Conservation (phyloP, 768 basidiomycete species). For the Rhizopogon rudus region DNA sequence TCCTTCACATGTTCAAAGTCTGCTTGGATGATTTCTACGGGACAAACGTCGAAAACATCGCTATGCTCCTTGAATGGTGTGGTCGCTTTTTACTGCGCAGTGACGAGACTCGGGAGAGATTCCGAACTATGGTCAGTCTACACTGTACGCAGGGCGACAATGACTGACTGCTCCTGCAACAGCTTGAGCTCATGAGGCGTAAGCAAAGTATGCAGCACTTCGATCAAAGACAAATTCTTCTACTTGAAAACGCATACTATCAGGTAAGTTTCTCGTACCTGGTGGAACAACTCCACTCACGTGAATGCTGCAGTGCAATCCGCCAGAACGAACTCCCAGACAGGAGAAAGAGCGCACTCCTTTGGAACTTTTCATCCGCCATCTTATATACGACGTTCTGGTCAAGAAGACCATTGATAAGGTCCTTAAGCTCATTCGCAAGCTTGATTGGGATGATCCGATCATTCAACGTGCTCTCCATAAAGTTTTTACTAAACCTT, state of each 20-base stretch:
- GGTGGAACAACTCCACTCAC: not conserved
- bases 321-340: slow-evolving; percentile 85
- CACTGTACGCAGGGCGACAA: not conserved
- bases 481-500: slow-evolving; percentile 94
- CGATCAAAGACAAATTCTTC: slow-evolving; percentile 81
- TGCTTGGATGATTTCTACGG: slow-evolving; percentile 94
- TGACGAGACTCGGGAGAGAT: slow-evolving; percentile 84
- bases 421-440: slow-evolving; percentile 87
- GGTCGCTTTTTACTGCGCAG: slow-evolving; percentile 86
- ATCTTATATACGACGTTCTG: slow-evolving; percentile 91
- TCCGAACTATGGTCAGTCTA: slow-evolving; percentile 73
- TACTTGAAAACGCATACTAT: slow-evolving; percentile 98
- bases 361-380: slow-evolving; percentile 91
- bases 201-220: slow-evolving; percentile 94
- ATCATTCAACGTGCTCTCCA: slow-evolving; percentile 58
- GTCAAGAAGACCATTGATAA: slow-evolving; percentile 94
- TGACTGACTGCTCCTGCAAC: not conserved
- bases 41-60: slow-evolving; percentile 89
- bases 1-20: slow-evolving; percentile 95
- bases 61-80: slow-evolving; percentile 88
- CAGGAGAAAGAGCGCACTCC: slow-evolving; percentile 81
- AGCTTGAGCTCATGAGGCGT: slow-evolving; percentile 92
- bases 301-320: slow-evolving; percentile 72
- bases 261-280: slow-evolving; percentile 48
- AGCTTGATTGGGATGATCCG: slow-evolving; percentile 91